These are phyloP conservation scores for Colletotrichum lindemuthianum DNA, from an alignment of 2,329 filamentous ascomycete genomes.

Conservation along the genomic window DNA sequence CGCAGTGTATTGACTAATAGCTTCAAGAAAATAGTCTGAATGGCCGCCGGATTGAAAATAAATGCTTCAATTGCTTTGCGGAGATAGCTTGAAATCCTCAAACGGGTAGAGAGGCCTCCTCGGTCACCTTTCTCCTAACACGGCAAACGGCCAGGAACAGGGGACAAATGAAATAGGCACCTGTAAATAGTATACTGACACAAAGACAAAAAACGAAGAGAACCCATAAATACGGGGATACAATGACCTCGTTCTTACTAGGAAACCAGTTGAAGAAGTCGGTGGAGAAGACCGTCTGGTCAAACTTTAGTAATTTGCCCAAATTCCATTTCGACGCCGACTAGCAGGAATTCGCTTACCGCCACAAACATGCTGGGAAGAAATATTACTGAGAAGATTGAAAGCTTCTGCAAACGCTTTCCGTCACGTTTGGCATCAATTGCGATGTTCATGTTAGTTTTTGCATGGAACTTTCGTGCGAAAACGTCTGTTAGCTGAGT, in stretches of 20 bases:
- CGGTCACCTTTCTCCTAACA: too few relatives aligned
- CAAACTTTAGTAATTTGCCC: neutral
- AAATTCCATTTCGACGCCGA: too few relatives aligned
- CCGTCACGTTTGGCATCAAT: constrained; percentile 42
- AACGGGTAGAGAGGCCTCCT: too few relatives aligned
- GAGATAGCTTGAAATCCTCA: too few relatives aligned
- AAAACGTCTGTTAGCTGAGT: too few relatives aligned
- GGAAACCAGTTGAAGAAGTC: constrained; percentile 41
- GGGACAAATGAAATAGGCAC: neutral
- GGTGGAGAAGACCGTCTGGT: constrained; percentile 42
- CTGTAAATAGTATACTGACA: neutral
- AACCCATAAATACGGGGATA: constrained; percentile 40
- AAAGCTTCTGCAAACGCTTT: constrained; percentile 43
- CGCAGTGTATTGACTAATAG: too few relatives aligned
- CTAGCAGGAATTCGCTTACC: constrained; percentile 33
- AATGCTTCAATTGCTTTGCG: too few relatives aligned
- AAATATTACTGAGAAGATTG: constrained; percentile 45
- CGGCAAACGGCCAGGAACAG: too few relatives aligned
- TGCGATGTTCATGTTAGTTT: constrained; percentile 44
- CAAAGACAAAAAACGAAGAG: neutral
- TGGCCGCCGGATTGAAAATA: too few relatives aligned
- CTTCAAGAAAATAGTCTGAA: too few relatives aligned
- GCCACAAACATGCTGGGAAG: constrained; percentile 45
- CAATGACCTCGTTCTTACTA: neutral
- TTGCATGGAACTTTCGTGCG: constrained; percentile 39